Conservation (phyloP, 768 basidiomycete species). For the Exidia glandulosa region DNA sequence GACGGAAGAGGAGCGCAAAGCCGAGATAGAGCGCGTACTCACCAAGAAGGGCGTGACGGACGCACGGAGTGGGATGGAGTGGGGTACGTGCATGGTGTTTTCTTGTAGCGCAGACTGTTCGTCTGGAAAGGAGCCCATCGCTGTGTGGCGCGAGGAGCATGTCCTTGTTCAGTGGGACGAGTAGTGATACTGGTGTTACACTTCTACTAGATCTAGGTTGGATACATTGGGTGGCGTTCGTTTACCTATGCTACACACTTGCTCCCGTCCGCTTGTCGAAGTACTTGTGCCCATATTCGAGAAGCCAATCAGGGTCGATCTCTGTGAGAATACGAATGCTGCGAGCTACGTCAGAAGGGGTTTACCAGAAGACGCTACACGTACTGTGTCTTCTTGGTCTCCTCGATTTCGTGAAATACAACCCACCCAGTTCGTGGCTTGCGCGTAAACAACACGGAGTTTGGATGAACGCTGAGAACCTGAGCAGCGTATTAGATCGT, state of each 20-base stretch:
- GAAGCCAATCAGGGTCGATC: constrained; percentile 86
- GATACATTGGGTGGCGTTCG: not conserved
- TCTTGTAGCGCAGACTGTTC: constrained; percentile 77
- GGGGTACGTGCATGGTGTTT: constrained; percentile 88
- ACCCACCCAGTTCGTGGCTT: constrained; percentile 90
- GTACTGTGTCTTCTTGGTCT: constrained; percentile 89
- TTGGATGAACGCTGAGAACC: constrained; percentile 86
- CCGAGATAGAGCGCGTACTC: constrained; percentile 45
- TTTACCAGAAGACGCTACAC: constrained; percentile 14
- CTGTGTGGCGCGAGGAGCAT: constrained; percentile 60
- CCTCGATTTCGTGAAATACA: constrained; percentile 90
- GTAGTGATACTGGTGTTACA: not conserved
- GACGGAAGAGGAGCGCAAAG: constrained; percentile 60
- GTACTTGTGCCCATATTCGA: constrained; percentile 41
- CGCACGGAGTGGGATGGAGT: constrained; percentile 70
- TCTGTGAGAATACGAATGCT: constrained; percentile 91
- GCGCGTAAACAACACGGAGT: constrained; percentile 86
- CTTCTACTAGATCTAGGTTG: not conserved
- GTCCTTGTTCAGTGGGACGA: constrained; percentile 68
- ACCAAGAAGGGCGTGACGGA: constrained; percentile 31
- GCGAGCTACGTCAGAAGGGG: not conserved
- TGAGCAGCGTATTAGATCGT: constrained; percentile 19
- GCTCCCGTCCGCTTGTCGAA: constrained; percentile 18
- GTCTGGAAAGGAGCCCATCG: constrained; percentile 27
- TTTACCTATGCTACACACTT: not conserved